These are phyloP conservation scores for Cyberlindnera sargentensis DNA, from an alignment of 805 yeast species.

Conservation along the genomic window DNA sequence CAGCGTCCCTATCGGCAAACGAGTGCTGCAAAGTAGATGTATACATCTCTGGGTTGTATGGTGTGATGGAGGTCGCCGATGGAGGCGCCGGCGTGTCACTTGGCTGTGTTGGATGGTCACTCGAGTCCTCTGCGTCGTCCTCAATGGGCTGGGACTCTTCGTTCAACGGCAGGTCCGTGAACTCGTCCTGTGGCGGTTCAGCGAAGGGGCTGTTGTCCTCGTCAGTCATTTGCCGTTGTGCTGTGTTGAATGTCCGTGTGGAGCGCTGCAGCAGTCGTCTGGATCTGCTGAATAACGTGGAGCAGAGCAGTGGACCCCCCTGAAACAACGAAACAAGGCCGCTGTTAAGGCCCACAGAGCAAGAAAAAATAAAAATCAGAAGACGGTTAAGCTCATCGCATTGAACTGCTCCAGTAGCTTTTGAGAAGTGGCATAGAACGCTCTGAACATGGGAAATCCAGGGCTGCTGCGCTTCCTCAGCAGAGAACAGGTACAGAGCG, in stretches of 20 bases:
- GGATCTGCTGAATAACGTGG: too few species aligned
- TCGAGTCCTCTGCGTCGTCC: constrained; percentile 1
- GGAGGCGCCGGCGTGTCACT: not conserved
- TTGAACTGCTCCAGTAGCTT: too few species aligned
- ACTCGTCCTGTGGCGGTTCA: constrained; percentile 17
- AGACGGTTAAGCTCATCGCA: too few species aligned
- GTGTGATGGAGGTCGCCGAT: constrained; percentile 13
- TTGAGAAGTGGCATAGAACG: too few species aligned
- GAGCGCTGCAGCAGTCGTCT: too few species aligned
- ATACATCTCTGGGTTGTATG: constrained; percentile 24
- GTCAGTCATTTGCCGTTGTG: constrained; percentile 12
- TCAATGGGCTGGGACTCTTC: constrained; percentile 7
- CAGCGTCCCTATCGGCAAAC: constrained; percentile 14
- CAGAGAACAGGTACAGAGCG: constrained; percentile 1
- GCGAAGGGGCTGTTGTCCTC: constrained; percentile 23
- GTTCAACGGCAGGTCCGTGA: constrained; percentile 22
- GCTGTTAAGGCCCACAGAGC: too few species aligned
- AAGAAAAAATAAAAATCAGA: too few species aligned
- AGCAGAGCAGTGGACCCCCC: too few species aligned
- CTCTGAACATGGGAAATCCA: too few species aligned
- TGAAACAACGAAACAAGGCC: too few species aligned
- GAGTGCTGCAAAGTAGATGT: constrained; percentile 15
- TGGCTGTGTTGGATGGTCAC: not conserved
- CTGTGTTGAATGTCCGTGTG: too few species aligned
- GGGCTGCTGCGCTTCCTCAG: constrained; percentile 5